Base-by-base conservation (phyloP, 2,329 filamentous ascomycete genomes). In the Calonectria fujianensis region DNA sequence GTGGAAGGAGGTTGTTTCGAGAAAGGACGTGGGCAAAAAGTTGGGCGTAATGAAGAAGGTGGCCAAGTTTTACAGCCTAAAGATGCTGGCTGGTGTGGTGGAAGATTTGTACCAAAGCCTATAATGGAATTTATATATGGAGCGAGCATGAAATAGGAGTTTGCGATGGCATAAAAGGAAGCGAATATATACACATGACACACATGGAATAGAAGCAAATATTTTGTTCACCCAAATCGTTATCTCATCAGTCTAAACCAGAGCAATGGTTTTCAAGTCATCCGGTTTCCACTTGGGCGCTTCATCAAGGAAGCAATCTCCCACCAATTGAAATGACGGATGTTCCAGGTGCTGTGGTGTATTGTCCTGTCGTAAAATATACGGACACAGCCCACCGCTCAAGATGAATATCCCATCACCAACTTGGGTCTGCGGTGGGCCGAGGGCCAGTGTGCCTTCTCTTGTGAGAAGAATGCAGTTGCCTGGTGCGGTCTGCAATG, bases 61-160 rank as follows among this genome's bases (percentile, higher is more conserved):
- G 64, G 95, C 95, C 10, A 90, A 88, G 80, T 96, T 93, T 82
- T 98, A 97, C 86, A 93, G 92, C 7, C 87, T 98, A 82, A 91
- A 91, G 82, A 96, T 98, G 94, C 85, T 99, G 83, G 91, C 90
- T 75, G 92, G 90, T 77, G 94, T 97, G 64, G 93, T 96, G 8
- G 89, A 90, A 75, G 93, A 91, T 72, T 88, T 96, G 73, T 80
- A 88, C 75, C 85, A 82, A 63, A 87, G 84, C 11, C 78, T 91
- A 74, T 91, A 73, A 79, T 14, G 71, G 71, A 74, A 74, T 74
- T 71, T 61, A 24, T 61, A 24, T 61, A 24, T 50, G 39, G 59
- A 48, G 48, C 73, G 51, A 20, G 69, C 74, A 77, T 79, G 70
- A 70, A 74, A 63, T 4, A 70, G 78, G 78, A 77, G 78, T 79